Evolutionary conservation across 139 green algal genomes (phyloP).

Genomic region (Pleodorina starrii): DNA sequence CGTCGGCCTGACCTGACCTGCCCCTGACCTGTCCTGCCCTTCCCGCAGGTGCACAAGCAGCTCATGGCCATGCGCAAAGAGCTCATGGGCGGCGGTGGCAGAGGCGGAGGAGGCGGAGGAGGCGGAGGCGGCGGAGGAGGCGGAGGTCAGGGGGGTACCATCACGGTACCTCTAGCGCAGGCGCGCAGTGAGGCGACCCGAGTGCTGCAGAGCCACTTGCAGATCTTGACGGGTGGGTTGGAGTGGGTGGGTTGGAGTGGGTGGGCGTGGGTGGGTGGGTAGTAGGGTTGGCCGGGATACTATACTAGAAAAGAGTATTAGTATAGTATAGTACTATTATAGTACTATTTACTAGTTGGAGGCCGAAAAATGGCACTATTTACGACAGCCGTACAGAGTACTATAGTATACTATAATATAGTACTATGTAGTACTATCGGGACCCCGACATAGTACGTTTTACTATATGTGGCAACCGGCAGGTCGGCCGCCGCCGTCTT

Average conservation of each 20-base stretch:
- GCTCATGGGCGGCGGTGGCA: not conserved
- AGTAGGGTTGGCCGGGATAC: too few relatives aligned
- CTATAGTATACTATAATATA: too few relatives aligned
- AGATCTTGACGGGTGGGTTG: constrained; percentile 17
- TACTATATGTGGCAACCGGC: too few relatives aligned
- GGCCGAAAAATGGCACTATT: too few relatives aligned
- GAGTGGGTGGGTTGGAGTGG: not conserved
- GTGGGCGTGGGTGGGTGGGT: not conserved
- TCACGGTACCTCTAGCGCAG: constrained; percentile 26
- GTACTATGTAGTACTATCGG: too few relatives aligned
- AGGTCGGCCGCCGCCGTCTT: too few relatives aligned
- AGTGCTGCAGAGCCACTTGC: constrained; percentile 29
- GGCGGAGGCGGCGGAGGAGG: not conserved
- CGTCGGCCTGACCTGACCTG: not conserved
- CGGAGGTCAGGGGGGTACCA: not conserved
- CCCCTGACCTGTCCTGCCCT: not conserved
- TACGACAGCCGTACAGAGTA: too few relatives aligned
- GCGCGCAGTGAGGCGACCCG: constrained; percentile 1
- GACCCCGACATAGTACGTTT: too few relatives aligned
- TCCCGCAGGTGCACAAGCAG: constrained; percentile 6
- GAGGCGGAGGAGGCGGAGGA: too few relatives aligned
- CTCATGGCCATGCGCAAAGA: not conserved
- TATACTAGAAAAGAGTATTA: too few relatives aligned
- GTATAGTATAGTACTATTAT: too few relatives aligned
- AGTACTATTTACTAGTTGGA: too few relatives aligned